Evolutionary conservation across 177 flowering plant species (phyloP).

Genomic region (Vitis hybrid): DNA sequence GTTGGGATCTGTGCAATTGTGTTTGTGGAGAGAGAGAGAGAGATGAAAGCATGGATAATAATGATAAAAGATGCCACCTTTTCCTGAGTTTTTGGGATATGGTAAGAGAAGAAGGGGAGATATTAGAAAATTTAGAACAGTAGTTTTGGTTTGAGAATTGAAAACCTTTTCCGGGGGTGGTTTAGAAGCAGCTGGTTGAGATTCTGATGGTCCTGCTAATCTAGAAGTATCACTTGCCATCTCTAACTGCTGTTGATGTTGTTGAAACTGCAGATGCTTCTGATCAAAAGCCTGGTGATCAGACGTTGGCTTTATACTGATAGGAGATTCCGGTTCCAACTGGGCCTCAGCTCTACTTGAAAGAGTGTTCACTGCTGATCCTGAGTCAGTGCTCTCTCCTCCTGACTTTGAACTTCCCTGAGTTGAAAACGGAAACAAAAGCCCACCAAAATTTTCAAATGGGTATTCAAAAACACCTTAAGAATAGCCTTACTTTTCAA

Average conservation of each 20-base stretch:
- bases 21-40: not conserved
- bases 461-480: slow-evolving; percentile 2
- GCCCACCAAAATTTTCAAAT: slow-evolving; percentile 10
- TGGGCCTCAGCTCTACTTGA: slow-evolving; percentile 45
- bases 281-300: slow-evolving; percentile 37
- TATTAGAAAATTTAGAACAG: not conserved
- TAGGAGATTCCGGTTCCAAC: slow-evolving; percentile 70
- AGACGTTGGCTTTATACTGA: slow-evolving; percentile 46
- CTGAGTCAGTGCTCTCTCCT: slow-evolving; percentile 82
- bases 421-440: not conserved
- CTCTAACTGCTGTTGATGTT: slow-evolving; percentile 28
- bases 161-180: slow-evolving; percentile 60
- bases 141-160: not conserved
- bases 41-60: slow-evolving; percentile 13
- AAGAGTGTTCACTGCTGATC: slow-evolving; percentile 58
- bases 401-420: slow-evolving; percentile 82
- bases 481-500: no score
- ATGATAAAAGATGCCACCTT: slow-evolving; percentile 31
- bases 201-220: slow-evolving; percentile 28
- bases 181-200: slow-evolving; percentile 41
- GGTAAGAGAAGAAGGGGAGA: slow-evolving; percentile 5
- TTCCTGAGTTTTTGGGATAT: slow-evolving; percentile 32
- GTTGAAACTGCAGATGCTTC: slow-evolving; percentile 26
- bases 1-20: slow-evolving; percentile 44
- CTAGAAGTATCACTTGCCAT: slow-evolving; percentile 47